Evolutionary conservation across 441 rosid species (phyloP).

Genomic region (Euphorbia celastroides): DNA sequence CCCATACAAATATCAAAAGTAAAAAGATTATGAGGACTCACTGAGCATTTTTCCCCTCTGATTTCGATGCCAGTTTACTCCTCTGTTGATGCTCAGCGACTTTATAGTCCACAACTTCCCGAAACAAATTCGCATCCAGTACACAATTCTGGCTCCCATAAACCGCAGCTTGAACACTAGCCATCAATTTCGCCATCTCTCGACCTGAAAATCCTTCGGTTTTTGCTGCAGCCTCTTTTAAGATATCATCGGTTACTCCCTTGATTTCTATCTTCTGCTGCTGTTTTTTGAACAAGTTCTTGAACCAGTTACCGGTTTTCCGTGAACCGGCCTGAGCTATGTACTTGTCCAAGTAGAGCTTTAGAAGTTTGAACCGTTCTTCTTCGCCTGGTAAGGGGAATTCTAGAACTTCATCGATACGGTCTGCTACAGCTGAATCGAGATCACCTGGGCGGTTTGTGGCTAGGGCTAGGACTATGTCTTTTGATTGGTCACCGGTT

Average conservation of each 20-base stretch:
- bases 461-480: conserved; percentile 88
- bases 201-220: conserved; percentile 78
- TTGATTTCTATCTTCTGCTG: conserved; percentile 66
- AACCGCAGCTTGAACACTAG: conserved; percentile 81
- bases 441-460: conserved; percentile 94
- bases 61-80: conserved; percentile 43
- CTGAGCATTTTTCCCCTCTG: conserved; percentile 13
- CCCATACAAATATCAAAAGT: neutral
- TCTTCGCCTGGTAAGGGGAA: conserved; percentile 82
- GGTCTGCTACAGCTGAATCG: conserved; percentile 88
- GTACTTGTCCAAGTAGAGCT: conserved; percentile 79
- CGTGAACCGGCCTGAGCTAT: conserved; percentile 68
- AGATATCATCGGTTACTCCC: conserved; percentile 63
- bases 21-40: neutral
- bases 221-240: conserved; percentile 75
- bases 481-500: conserved; percentile 92
- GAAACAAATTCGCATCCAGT: conserved; percentile 59
- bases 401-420: conserved; percentile 81
- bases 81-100: conserved; percentile 84
- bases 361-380: conserved; percentile 78
- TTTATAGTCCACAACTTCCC: conserved; percentile 85
- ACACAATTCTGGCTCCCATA: conserved; percentile 74
- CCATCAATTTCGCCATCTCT: conserved; percentile 80
- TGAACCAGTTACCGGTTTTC: conserved; percentile 56
- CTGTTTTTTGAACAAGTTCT: conserved; percentile 49